These are phyloP conservation scores for Phoma sp. DNA, from an alignment of 2,329 filamentous ascomycete genomes.

Conservation along the genomic window DNA sequence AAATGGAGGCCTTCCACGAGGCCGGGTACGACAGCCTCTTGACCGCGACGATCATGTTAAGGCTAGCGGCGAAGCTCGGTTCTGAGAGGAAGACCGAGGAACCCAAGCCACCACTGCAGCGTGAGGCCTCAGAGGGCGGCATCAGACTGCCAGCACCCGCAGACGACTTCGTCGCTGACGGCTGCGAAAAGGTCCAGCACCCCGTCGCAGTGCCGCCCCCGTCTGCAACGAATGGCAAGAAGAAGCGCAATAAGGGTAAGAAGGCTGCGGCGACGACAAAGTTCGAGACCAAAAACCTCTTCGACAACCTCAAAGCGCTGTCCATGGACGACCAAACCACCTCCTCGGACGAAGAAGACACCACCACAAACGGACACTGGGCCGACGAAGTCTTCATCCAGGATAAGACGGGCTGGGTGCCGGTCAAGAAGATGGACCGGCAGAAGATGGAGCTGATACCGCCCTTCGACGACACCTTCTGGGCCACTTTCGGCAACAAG, in stretches of 20 bases:
- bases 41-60: constrained; percentile 65
- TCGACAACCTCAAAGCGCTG: constrained; percentile 28
- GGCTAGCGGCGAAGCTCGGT: constrained; percentile 60
- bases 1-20: constrained; percentile 59
- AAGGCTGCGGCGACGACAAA: constrained; percentile 11
- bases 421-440: constrained; percentile 27
- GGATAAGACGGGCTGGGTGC: constrained; percentile 28
- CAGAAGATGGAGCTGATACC: constrained; percentile 58
- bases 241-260: constrained; percentile 22
- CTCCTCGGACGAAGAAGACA: constrained; percentile 13
- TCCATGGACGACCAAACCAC: constrained; percentile 2
- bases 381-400: constrained; percentile 25
- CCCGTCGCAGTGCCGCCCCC: constrained; percentile 24
- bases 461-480: constrained; percentile 56
- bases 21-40: constrained; percentile 69
- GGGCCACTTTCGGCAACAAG: constrained; percentile 65
- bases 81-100: constrained; percentile 27
- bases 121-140: constrained; percentile 15
- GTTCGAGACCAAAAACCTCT: constrained; percentile 38
- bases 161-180: constrained; percentile 20
- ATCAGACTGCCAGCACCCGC: background rate
- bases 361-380: constrained; percentile 23
- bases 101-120: background rate
- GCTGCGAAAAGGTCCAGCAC: constrained; percentile 22
- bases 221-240: constrained; percentile 10